These are phyloP conservation scores for Penicillium sp. DNA, from an alignment of 2,329 filamentous ascomycete genomes.

Conservation along the genomic window DNA sequence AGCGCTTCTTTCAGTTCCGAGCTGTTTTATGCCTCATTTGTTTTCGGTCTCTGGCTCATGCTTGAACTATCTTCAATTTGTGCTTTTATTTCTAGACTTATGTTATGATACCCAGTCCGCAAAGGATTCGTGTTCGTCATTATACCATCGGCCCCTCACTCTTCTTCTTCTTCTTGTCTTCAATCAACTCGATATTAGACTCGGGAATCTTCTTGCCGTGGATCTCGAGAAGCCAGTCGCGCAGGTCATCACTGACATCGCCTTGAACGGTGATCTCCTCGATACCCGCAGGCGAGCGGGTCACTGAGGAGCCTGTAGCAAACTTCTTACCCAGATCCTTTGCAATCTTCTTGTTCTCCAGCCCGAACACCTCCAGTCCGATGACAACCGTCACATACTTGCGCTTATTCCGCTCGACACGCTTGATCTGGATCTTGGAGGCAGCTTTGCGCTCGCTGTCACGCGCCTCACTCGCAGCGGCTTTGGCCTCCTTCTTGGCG, in stretches of 20 bases:
- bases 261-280: slow-evolving; percentile 99
- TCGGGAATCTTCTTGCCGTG: slow-evolving; percentile 82
- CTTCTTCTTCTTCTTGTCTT: slow-evolving; percentile 93
- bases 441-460: slow-evolving; percentile 78
- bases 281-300: slow-evolving; percentile 77
- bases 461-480: slow-evolving; percentile 79
- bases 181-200: slow-evolving; percentile 90
- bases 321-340: slow-evolving; percentile 99
- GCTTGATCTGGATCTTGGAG: slow-evolving; percentile 85
- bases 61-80: slow-evolving; percentile 13
- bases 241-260: slow-evolving; percentile 90
- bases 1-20: background rate
- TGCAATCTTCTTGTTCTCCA: slow-evolving; percentile 92
- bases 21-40: background rate
- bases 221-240: slow-evolving; percentile 85
- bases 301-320: slow-evolving; percentile 88
- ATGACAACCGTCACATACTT: slow-evolving; percentile 94
- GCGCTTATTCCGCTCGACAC: slow-evolving; percentile 95
- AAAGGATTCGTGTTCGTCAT: slow-evolving; percentile 19
- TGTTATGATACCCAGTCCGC: slow-evolving; percentile 29
- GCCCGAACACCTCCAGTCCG: slow-evolving; percentile 82
- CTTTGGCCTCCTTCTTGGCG: slow-evolving; percentile 94
- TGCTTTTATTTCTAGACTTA: slow-evolving; percentile 15
- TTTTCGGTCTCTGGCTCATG: slow-evolving; percentile 3
- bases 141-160: slow-evolving; percentile 15